Evolutionary conservation across 148 eudicot species (phyloP).

Genomic region (Fallopia convolvulus): DNA sequence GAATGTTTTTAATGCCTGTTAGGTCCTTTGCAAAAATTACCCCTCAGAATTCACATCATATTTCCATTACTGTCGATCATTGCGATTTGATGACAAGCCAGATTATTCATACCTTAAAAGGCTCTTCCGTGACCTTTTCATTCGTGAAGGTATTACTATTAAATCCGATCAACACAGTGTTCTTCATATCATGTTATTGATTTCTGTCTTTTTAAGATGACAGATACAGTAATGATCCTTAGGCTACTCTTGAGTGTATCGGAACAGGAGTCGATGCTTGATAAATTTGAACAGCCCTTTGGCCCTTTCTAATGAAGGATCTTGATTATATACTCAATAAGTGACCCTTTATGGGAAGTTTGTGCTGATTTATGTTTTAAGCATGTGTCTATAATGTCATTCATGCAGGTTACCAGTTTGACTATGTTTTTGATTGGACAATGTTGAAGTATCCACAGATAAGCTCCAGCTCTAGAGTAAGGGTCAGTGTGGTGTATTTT

Average conservation of each 20-base stretch:
- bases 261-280: background rate
- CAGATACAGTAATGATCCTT: background rate
- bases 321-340: background rate
- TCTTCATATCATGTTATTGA: background rate
- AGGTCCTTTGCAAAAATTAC: slow-evolving; percentile 83
- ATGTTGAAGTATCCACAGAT: slow-evolving; percentile 90
- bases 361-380: background rate
- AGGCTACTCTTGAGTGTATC: background rate
- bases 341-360: background rate
- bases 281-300: background rate
- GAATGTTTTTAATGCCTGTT: slow-evolving; percentile 2
- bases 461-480: slow-evolving; percentile 76
- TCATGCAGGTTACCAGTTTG: slow-evolving; percentile 82
- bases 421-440: slow-evolving; percentile 99
- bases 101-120: slow-evolving; percentile 95
- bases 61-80: slow-evolving; percentile 94
- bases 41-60: slow-evolving; percentile 94
- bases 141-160: slow-evolving; percentile 67
- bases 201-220: background rate
- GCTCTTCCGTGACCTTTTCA: slow-evolving; percentile 90
- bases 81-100: slow-evolving; percentile 97
- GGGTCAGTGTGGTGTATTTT: slow-evolving; percentile 33
- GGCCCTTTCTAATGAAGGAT: background rate
- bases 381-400: background rate
- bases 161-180: background rate